A percentile compares a stretch with the other conserved stretches of the same genome.
These are phyloP conservation scores for Ceratobasidium sp. DNA, from an alignment of 1,284 basidiomycete species.

Conservation along the genomic window DNA sequence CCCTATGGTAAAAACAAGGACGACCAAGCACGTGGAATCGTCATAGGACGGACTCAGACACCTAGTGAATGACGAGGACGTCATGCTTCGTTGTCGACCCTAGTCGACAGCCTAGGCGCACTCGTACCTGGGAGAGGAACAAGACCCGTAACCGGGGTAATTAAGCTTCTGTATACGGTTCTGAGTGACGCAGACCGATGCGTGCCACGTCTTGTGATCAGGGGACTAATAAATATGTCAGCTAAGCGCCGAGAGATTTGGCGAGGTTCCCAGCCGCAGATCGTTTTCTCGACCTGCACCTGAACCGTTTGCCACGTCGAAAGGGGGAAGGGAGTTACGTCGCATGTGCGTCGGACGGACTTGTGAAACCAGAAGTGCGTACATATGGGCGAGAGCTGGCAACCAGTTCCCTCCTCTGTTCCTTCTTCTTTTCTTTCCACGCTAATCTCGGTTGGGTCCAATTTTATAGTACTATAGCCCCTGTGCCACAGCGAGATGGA, in stretches of 20 bases:
- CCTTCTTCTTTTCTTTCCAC: conserved; percentile 10
- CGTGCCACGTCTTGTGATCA: conserved; percentile 7
- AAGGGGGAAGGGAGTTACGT: conserved; percentile 26
- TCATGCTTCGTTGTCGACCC: neutral
- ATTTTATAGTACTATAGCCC: neutral
- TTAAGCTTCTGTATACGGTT: conserved; percentile 2
- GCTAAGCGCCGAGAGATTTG: conserved; percentile 31
- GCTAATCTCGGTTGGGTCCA: conserved; percentile 3
- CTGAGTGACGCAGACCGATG: neutral
- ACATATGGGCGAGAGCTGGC: conserved; percentile 17
- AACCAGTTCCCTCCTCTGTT: conserved; percentile 10
- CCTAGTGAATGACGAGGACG: neutral
- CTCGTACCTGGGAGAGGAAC: neutral
- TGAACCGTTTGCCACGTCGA: conserved; percentile 8
- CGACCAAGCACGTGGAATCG: no score
- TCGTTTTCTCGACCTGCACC: neutral
- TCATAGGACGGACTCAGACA: neutral
- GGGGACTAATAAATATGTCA: no score
- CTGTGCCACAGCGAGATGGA: conserved; percentile 6
- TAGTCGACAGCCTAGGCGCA: neutral
- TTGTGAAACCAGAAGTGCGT: neutral
- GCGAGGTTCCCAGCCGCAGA: neutral
- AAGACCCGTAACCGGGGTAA: neutral
- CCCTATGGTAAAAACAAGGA: no score
- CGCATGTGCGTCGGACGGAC: conserved; percentile 36